Evolutionary conservation across 306 rosid species (phyloP).

Genomic region (Cucumis melo): DNA sequence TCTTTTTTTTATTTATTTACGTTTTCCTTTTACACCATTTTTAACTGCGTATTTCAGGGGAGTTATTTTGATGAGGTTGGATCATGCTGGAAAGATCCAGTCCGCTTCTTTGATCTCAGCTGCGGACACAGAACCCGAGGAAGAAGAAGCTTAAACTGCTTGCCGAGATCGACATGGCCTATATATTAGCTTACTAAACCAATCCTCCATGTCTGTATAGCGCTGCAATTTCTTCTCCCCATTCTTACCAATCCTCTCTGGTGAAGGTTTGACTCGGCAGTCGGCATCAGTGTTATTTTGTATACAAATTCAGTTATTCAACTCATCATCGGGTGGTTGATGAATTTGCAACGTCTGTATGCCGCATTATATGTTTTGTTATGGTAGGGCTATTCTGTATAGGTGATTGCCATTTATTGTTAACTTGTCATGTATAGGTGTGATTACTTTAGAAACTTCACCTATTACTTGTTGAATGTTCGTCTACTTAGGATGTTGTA

Average conservation of each 20-base stretch:
- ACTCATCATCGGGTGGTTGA: background rate
- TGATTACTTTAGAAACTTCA: background rate
- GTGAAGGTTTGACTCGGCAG: background rate
- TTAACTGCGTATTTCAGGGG: slow-evolving; percentile 34
- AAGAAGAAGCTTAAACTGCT: slow-evolving; percentile 37
- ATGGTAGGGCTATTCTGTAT: background rate
- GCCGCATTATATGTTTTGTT: background rate
- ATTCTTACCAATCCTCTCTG: background rate
- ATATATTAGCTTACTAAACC: background rate
- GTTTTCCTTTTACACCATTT: background rate
- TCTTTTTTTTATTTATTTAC: background rate
- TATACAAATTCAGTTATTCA: background rate
- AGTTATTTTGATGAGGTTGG: slow-evolving; percentile 86
- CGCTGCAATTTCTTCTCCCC: background rate
- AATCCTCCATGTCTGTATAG: background rate
- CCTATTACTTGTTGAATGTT: background rate
- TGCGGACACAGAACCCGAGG: slow-evolving; percentile 41
- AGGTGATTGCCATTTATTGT: background rate
- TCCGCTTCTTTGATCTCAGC: slow-evolving; percentile 83
- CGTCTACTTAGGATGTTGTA: background rate
- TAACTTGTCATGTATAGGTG: background rate
- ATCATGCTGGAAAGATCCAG: slow-evolving; percentile 86
- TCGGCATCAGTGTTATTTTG: background rate
- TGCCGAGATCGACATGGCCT: slow-evolving; percentile 15
- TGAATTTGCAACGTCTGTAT: background rate